Evolutionary conservation across 805 yeast species (phyloP).

Genomic region (Candida nanaspora): DNA sequence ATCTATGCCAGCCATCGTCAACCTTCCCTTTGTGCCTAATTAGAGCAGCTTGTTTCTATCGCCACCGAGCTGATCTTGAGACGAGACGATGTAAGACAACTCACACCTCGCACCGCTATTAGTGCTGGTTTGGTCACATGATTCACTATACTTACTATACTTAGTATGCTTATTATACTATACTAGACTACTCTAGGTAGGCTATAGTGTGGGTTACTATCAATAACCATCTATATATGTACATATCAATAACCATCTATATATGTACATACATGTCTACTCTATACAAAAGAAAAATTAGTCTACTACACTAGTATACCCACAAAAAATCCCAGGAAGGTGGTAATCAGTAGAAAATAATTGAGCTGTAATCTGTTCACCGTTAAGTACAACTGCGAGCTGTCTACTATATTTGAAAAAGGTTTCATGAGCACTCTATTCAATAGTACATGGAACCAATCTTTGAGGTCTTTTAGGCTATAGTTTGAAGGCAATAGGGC

Average conservation of each 20-base stretch:
- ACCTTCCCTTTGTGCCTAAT: too few species aligned
- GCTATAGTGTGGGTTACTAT: too few species aligned
- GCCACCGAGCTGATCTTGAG: too few species aligned
- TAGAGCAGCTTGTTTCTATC: too few species aligned
- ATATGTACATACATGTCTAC: background rate
- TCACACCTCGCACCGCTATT: too few species aligned
- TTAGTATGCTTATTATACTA: background rate
- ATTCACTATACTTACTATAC: background rate
- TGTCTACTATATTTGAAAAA: background rate
- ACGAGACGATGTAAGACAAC: too few species aligned
- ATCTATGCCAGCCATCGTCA: too few species aligned
- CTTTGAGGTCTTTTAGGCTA: background rate
- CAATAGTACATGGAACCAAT: background rate
- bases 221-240: too few species aligned
- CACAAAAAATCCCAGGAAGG: background rate
- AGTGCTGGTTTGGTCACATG: background rate
- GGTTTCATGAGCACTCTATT: background rate
- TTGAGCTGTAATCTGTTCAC: conserved; percentile 1
- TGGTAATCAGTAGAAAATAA: background rate
- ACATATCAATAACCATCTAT: background rate
- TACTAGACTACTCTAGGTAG: background rate
- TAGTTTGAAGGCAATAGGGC: background rate
- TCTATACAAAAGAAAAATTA: too few species aligned
- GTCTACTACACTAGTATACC: conserved; percentile 1
- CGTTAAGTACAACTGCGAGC: background rate